Evolutionary conservation across 805 yeast species (phyloP).

Genomic region (Torulaspora gathmanii): DNA sequence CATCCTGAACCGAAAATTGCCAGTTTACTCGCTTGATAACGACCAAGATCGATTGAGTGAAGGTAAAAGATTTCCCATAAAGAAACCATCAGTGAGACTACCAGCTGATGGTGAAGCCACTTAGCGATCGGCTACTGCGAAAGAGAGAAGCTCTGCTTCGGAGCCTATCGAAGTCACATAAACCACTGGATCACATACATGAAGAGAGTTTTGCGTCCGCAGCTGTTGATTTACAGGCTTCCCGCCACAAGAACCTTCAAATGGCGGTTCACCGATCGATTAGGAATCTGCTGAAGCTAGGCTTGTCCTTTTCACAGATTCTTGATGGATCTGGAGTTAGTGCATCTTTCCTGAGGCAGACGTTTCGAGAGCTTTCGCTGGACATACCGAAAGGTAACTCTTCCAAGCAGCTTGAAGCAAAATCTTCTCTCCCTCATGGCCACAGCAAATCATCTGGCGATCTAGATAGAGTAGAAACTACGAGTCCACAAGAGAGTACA

Average conservation of each 20-base stretch:
- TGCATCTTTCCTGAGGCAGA: slow-evolving; percentile 8
- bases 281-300: slow-evolving; percentile 5
- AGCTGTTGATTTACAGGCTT: background rate
- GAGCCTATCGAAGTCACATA: background rate
- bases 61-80: too few species aligned
- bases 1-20: background rate
- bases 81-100: too few species aligned
- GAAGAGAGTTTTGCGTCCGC: background rate
- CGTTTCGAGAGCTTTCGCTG: slow-evolving; percentile 9
- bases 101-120: background rate
- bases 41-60: too few species aligned
- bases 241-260: background rate
- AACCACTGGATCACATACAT: background rate
- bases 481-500: background rate
- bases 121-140: slow-evolving; percentile 4
- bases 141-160: slow-evolving; percentile 2
- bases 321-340: slow-evolving; percentile 10
- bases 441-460: background rate
- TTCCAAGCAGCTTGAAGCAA: too few species aligned
- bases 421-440: background rate
- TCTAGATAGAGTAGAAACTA: background rate
- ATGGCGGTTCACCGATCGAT: slow-evolving; percentile 10
- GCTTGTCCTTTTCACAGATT: slow-evolving; percentile 9
- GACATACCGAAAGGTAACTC: background rate
- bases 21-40: too few species aligned